These are phyloP conservation scores for Dictyostelium capitatum DNA, from an alignment of 78 protist genomes.

Conservation along the genomic window DNA sequence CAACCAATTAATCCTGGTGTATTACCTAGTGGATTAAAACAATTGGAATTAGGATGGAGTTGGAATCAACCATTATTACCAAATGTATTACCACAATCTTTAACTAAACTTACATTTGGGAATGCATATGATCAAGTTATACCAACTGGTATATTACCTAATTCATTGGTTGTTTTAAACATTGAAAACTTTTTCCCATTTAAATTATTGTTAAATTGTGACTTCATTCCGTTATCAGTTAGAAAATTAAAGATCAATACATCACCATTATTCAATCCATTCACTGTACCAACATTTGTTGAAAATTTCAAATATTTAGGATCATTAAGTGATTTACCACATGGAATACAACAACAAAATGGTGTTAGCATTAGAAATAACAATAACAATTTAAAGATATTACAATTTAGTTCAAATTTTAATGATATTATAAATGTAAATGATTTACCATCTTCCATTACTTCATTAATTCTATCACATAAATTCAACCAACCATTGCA, in stretches of 20 bases:
- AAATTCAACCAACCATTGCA: neutral
- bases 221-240: neutral
- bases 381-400: neutral
- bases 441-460: neutral
- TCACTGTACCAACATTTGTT: neutral
- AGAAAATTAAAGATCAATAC: neutral
- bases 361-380: neutral
- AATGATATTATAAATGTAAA: neutral
- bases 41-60: neutral
- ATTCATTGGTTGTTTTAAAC: neutral
- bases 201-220: neutral
- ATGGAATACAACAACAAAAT: neutral
- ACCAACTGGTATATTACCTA: neutral
- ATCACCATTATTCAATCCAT: slow-evolving; percentile 6
- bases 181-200: neutral
- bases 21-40: neutral
- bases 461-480: neutral
- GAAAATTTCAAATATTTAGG: neutral
- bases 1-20: neutral
- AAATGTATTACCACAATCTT: neutral
- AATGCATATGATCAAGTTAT: neutral
- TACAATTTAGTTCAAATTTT: slow-evolving; percentile 2
- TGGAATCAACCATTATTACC: neutral
- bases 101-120: neutral
- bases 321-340: slow-evolving; percentile 3